Conservation (phyloP, 2,329 filamentous ascomycete genomes). For the Plectosphaerella cucumerina region DNA sequence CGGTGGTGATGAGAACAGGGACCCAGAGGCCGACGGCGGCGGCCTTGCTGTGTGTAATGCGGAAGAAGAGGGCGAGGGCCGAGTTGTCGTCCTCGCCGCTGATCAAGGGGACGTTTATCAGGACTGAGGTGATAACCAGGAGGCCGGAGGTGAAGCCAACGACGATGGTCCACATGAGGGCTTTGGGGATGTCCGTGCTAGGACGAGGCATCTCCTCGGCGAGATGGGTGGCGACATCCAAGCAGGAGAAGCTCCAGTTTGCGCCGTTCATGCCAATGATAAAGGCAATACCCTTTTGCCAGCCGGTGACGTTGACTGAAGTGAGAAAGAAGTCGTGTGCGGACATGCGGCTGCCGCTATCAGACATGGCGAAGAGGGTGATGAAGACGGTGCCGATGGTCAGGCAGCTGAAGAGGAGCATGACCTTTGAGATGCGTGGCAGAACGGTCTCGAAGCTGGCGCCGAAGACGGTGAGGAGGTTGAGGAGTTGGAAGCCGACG, state of each 20-base stretch:
- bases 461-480: constrained; percentile 13
- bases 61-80: constrained; percentile 15
- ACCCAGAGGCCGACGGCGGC: constrained; percentile 18
- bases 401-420: constrained; percentile 19
- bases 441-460: constrained; percentile 18
- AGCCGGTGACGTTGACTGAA: constrained; percentile 17
- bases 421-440: constrained; percentile 18
- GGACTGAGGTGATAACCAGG: constrained; percentile 13
- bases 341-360: constrained; percentile 4
- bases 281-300: constrained; percentile 21
- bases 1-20: constrained; percentile 16
- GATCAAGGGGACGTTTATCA: constrained; percentile 21
- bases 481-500: constrained; percentile 19
- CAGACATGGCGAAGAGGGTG: constrained; percentile 20
- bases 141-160: constrained; percentile 17
- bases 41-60: constrained; percentile 16
- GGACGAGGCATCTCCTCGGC: constrained; percentile 23
- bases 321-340: constrained; percentile 17
- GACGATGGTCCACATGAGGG: constrained; percentile 18
- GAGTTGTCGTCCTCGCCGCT: constrained; percentile 15
- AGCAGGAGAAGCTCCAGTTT: constrained; percentile 24
- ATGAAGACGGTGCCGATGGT: constrained; percentile 18
- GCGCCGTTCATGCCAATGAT: constrained; percentile 22
- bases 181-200: constrained; percentile 16
- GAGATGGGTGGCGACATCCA: constrained; percentile 21